Conservation (phyloP, 257 asterid species). For the Fraxinus pennsylvanica region DNA sequence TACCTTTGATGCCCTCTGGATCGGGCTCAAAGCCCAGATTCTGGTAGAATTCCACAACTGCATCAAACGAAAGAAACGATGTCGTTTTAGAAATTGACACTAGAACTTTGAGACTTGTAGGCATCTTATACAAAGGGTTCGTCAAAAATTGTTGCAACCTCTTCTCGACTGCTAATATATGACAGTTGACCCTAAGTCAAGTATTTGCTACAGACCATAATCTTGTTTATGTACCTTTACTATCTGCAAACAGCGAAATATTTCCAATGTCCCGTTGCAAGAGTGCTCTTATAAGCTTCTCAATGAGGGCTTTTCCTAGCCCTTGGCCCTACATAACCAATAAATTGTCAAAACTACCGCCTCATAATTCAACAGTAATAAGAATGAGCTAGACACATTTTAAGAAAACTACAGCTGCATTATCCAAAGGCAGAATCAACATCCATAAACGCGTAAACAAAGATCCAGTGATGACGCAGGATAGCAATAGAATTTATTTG, state of each 20-base stretch:
- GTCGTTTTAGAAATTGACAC: not conserved
- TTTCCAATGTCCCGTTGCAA: slow-evolving; percentile 90
- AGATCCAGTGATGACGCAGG: not conserved
- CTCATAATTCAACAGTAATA: not conserved
- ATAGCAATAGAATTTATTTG: not conserved
- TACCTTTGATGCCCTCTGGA: slow-evolving; percentile 97
- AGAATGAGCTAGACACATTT: not conserved
- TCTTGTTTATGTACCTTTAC: slow-evolving; percentile 58
- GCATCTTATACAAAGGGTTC: not conserved
- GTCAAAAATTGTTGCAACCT: not conserved
- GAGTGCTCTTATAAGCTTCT: slow-evolving; percentile 80
- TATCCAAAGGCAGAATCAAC: not conserved
- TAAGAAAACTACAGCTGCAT: not conserved
- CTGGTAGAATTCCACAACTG: slow-evolving; percentile 89
- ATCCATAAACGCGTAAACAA: slow-evolving; percentile 8
- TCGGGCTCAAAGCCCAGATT: slow-evolving; percentile 88
- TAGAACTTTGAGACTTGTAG: not conserved
- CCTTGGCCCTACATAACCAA: slow-evolving; percentile 79
- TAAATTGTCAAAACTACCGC: slow-evolving; percentile 16
- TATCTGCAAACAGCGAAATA: slow-evolving; percentile 88
- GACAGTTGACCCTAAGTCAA: not conserved
- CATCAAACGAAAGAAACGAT: slow-evolving; percentile 29
- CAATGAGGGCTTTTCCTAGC: slow-evolving; percentile 85
- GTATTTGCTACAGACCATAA: not conserved
- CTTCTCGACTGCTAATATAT: not conserved